A percentile compares a stretch with the other conserved stretches of the same genome.
These are phyloP conservation scores for Clohesyomyces aquaticus DNA, from an alignment of 495 filamentous ascomycete genomes.

Conservation along the genomic window DNA sequence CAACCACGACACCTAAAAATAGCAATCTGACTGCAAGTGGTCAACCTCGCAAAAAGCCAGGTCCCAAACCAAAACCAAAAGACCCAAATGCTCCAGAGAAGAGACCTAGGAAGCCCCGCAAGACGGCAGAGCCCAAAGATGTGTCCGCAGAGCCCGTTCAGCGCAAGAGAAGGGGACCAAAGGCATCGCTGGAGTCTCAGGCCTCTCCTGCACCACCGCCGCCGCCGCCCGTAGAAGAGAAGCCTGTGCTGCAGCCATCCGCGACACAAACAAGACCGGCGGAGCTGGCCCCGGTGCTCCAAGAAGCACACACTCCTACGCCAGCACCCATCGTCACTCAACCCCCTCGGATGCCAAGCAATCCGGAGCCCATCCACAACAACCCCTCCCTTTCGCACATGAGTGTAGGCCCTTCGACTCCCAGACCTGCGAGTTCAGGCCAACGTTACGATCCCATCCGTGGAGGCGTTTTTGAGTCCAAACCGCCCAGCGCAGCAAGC, in stretches of 20 bases:
- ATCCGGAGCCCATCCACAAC: constrained; percentile 42
- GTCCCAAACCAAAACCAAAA: constrained; percentile 40
- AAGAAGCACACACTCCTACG: constrained; percentile 32
- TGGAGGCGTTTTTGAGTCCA: constrained; percentile 67
- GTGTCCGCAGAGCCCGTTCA: constrained; percentile 57
- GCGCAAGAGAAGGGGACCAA: constrained; percentile 53
- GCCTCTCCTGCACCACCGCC: constrained; percentile 14
- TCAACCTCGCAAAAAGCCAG: constrained; percentile 36
- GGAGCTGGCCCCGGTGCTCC: constrained; percentile 27
- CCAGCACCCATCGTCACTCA: constrained; percentile 27
- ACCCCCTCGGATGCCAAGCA: constrained; percentile 37
- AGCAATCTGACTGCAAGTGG: constrained; percentile 22
- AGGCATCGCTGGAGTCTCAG: constrained; percentile 23
- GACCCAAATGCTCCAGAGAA: constrained; percentile 34
- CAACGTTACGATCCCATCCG: constrained; percentile 89
- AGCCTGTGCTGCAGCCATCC: constrained; percentile 27
- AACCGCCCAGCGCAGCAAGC: constrained; percentile 55
- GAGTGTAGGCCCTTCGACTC: constrained; percentile 45
- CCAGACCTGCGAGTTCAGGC: constrained; percentile 63
- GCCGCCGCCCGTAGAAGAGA: constrained; percentile 23
- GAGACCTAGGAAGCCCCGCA: constrained; percentile 54
- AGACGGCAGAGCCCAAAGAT: constrained; percentile 60
- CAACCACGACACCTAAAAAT: constrained; percentile 20
- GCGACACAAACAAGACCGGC: constrained; percentile 30
- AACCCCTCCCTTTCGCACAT: constrained; percentile 44